Base-by-base conservation (phyloP, 1,284 basidiomycete genomes). In the Vanrija sp. region DNA sequence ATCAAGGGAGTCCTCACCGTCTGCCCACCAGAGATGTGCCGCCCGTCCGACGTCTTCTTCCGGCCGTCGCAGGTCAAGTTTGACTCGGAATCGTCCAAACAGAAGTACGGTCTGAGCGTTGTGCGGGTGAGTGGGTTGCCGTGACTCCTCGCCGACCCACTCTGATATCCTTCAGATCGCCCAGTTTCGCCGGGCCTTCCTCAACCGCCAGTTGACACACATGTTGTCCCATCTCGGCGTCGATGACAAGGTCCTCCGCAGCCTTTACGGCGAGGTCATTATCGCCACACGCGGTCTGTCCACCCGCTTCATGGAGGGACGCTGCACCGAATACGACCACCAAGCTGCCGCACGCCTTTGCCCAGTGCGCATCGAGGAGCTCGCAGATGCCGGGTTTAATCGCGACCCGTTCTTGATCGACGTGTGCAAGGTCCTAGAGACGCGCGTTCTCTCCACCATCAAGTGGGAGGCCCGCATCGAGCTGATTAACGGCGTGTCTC, bases 131-230 rank as follows among this genome's bases (percentile, higher is more conserved):
- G 54, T 55, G 15, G n/a, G 5, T 15, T 7, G 21, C 5, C 14
- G 21, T 5, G 12, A 6, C 5, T 5, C n/a, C 9, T 38, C 7
- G 28, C 7, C 3, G n/a, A 26, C 5, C 12, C 3, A 23, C 15
- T n/a, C n/a, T 43, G 9, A 46, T 51, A 15, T 50, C 43, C 15
- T 3, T 14, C 43, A 69, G 65, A 50, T 60, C 12, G 53, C 68
- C 1, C 54, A 58, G 21, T 67, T 57, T 39, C 53, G 54, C 26
- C 60, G 55, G 3, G 65, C 64, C 3, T 61, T 56, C 39, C 56
- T 70, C 18, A 65, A 65, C 26, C 58, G 68, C 23, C 65, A 67
- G 43, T 62, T 63, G 18, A 61, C 66, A 39, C 58, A 63, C 14
- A 54, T 70, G 9, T 44, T 70, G 12, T 56, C 51, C 4, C 51